These are phyloP conservation scores for Notholithocarpus densiflorus DNA, from an alignment of 306 rosid species.

Conservation along the genomic window DNA sequence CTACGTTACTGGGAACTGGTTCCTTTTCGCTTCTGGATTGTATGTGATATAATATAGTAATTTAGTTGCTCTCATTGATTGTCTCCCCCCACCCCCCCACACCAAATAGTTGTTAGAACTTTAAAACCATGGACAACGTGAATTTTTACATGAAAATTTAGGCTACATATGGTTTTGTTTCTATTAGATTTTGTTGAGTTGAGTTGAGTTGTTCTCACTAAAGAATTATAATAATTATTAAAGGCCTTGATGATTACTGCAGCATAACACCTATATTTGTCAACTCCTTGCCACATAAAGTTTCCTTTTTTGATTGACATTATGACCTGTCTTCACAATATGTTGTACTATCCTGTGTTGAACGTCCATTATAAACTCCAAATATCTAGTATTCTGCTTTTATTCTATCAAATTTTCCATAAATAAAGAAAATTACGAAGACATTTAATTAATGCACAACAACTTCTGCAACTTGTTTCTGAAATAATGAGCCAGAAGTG, in stretches of 20 bases:
- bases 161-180: not conserved
- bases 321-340: not conserved
- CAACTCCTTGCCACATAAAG: not conserved
- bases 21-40: slow-evolving; percentile 80
- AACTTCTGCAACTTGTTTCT: not conserved
- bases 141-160: not conserved
- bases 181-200: not conserved
- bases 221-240: not conserved
- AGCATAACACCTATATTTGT: not conserved
- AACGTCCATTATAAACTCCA: not conserved
- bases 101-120: not conserved
- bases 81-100: not conserved
- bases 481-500: not conserved
- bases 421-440: not conserved
- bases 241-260: not conserved
- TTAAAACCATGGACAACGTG: not conserved
- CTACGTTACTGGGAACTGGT: slow-evolving; percentile 83
- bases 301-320: not conserved
- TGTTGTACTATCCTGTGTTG: not conserved
- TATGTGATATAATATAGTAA: slow-evolving; percentile 45
- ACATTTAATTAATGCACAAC: not conserved
- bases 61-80: slow-evolving; percentile 23
- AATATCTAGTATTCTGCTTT: not conserved
- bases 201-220: not conserved
- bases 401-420: not conserved